Base-by-base conservation (phyloP, 345 rosid species). In the Gossypioides kirkii region DNA sequence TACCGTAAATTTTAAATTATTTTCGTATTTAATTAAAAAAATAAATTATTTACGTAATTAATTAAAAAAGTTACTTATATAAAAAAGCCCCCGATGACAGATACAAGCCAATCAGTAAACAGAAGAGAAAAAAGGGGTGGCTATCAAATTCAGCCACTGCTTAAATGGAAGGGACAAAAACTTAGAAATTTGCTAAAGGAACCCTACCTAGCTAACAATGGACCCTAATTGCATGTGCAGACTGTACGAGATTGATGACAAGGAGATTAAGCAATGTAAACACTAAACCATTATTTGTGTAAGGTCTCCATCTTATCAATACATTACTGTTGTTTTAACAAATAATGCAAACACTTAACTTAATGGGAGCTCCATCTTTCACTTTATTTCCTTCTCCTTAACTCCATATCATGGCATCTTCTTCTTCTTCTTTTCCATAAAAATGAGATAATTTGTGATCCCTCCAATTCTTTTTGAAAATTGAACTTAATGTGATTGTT, bases 161-260 rank as follows among this genome's bases (percentile, higher is more conserved):
- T 41, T 38, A 41, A 38, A 50, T 32, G 23, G 61, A 2, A 26
- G 61, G 61, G 55, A 12, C 25, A 70, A 56, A 4, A 7, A 70
- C n/a, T 36, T 18, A 18, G 11, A 32, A 70, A 52, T 23, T 25
- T 42, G 58, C 62, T 43, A 10, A 25, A 41, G 49, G 36, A 65
- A 12, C 36, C 53, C 69, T 43, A 64, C 50, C 17, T 42, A 42
- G 69, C 52, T 20, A 63, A 20, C 17, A 71, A 56, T 18, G 41
- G 65, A 69, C 70, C 68, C 73, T 26, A 20, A 54, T 12, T 38
- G 49, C 46, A 70, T 52, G 61, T 70, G 73, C 73, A 54, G 56
- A 32, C 38, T 14, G 38, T 46, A 73, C 50, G 1, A 54, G 49
- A 77, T 20, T 42, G 22, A 53, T 26, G 20, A 28, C 41, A 7